phyloP scores from a whole-genome alignment of 495 filamentous ascomycete genomes.

The Beverwykella pulmonaria region DNA sequence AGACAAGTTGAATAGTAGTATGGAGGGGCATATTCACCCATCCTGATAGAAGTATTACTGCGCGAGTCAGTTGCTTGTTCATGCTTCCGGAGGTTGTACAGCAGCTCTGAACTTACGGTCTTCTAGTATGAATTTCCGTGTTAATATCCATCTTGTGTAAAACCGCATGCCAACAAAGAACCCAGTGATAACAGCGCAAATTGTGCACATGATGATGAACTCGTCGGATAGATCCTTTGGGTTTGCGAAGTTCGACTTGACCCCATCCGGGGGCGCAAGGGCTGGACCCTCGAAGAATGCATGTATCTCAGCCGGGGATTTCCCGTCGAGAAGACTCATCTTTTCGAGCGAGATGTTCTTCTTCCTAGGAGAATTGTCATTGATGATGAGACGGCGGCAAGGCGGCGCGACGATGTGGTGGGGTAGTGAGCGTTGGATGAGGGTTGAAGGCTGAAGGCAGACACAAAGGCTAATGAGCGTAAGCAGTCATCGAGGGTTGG shows the following conservation, averaged over 20 bases:
- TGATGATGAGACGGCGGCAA: neutral
- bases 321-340: neutral
- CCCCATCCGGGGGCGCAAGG: neutral
- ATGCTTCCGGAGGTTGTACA: too few relatives aligned
- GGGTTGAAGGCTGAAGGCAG: neutral
- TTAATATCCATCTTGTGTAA: conserved; percentile 3
- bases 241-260: neutral
- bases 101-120: neutral
- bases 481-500: neutral
- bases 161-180: conserved; percentile 4
- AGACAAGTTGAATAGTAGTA: neutral
- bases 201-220: conserved; percentile 4
- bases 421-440: neutral
- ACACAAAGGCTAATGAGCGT: neutral
- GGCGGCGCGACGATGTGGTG: neutral
- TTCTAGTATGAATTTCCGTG: conserved; percentile 1
- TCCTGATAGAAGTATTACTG: conserved; percentile 1
- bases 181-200: neutral
- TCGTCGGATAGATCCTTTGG: neutral
- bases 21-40: neutral
- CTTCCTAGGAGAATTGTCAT: neutral
- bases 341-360: neutral
- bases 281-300: neutral
- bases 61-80: neutral
- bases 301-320: neutral